Evolutionary conservation across 805 yeast genomes (phyloP), one percentile per base, ranked within the genome.

Genomic region (Maudiozyma serrabonitensis): DNA sequence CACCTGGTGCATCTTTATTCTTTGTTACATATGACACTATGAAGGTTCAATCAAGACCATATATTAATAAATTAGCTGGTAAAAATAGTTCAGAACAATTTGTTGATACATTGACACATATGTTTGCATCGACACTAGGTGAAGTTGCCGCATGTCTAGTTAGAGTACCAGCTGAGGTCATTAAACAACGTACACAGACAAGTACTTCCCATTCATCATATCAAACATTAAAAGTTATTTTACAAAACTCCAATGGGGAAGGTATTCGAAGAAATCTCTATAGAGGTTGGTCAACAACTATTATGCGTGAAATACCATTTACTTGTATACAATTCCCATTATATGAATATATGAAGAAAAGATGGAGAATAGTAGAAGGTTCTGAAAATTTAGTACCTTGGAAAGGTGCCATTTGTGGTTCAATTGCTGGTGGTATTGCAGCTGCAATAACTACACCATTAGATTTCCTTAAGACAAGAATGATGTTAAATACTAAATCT

Each of bases 131-230:
- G 1, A 84, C 95, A 1, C 60, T 81, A 13, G 99, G 99, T 50
- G 99, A 93, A 62, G 73, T 89, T 15, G 84, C 93, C 1, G 99
- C 99, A 0, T 93, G 99, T 66, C 68, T 84, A 50, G 93, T 93
- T 1, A 74, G 99, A 50, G 99, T 93, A 0, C 99, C 99, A 0
- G 95, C 95, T 0, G 99, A 93, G 63, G 95, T 93, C 25, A 81
- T 93, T 58, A 93, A 93, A 68, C 99, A 93, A 69, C 74, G 97
- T 50, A 86, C 98, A 0, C 99, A 93, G 66, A 80, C 96, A 0
- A 70, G 80, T 40, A 74, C 72, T 45, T 54, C 58, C 9, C 64
- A 69, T 40, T 68, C 79, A 0, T 87, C 96, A 9, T 73, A 74
- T 65, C 79, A 79, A 44, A 85, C 95, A 13, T 75, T 93, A 52